phyloP scores from a whole-genome alignment of 345 rosid genomes.

The Pelargonium nanum region DNA sequence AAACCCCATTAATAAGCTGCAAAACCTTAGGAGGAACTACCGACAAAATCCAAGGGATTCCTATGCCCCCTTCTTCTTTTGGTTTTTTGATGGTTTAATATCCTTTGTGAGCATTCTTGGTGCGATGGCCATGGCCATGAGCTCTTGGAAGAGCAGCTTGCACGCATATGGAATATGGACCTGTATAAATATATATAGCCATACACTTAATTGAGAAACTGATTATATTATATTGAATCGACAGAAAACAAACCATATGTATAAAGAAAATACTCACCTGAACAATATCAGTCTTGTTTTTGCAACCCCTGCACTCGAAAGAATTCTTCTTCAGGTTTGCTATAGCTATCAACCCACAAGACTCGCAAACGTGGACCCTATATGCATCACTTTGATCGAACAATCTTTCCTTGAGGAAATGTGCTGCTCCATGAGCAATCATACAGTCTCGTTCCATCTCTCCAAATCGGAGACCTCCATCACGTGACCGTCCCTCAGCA shows the following conservation, averaged over 20 bases:
- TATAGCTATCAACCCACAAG: constrained; percentile 84
- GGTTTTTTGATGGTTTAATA: constrained; percentile 31
- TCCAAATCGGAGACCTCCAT: constrained; percentile 94
- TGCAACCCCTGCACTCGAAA: constrained; percentile 95
- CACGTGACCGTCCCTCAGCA: constrained; percentile 97
- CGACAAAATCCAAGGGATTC: background rate
- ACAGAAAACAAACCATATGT: background rate
- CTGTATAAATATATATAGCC: constrained; percentile 28
- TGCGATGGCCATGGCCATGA: constrained; percentile 99
- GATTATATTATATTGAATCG: background rate
- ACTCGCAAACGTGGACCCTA: constrained; percentile 86
- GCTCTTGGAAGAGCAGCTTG: constrained; percentile 91
- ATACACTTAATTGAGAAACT: background rate
- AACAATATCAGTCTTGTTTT: constrained; percentile 84
- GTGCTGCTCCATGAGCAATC: constrained; percentile 96
- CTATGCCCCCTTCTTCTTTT: constrained; percentile 49
- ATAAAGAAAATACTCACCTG: constrained; percentile 37
- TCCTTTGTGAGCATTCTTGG: constrained; percentile 89
- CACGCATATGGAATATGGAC: constrained; percentile 93
- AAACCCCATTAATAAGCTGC: no score
- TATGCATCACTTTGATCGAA: constrained; percentile 98
- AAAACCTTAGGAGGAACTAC: no score
- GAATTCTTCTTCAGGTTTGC: constrained; percentile 88
- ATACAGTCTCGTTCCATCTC: constrained; percentile 98
- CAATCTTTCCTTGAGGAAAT: constrained; percentile 86